Conservation (phyloP, 441 rosid genomes). For the Metrosideros polymorpha region DNA sequence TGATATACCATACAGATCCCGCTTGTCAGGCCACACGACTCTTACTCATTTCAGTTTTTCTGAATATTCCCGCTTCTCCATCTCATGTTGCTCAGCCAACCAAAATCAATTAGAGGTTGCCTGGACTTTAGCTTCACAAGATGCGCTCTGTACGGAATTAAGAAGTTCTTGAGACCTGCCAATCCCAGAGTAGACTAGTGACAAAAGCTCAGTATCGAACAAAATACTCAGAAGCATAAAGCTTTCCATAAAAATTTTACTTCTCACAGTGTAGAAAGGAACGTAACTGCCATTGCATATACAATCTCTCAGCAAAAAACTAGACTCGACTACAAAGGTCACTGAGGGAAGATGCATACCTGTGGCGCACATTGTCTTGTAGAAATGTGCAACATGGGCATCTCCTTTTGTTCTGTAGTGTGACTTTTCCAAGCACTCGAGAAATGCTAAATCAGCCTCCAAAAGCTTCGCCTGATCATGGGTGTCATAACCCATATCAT, state of each 20-base stretch:
- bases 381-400: slow-evolving; percentile 46
- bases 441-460: slow-evolving; percentile 81
- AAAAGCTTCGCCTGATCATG: slow-evolving; percentile 76
- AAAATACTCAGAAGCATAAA: background rate
- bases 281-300: background rate
- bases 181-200: background rate
- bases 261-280: background rate
- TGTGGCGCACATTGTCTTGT: slow-evolving; percentile 75
- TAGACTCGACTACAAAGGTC: background rate
- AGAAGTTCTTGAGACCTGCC: slow-evolving; percentile 61
- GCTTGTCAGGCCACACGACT: background rate
- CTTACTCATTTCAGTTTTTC: slow-evolving; percentile 22
- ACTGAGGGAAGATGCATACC: slow-evolving; percentile 27
- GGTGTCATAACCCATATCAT: slow-evolving; percentile 90
- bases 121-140: slow-evolving; percentile 46
- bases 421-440: slow-evolving; percentile 83
- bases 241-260: background rate
- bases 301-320: background rate
- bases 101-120: slow-evolving; percentile 44
- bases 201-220: background rate
- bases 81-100: slow-evolving; percentile 50
- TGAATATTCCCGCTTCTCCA: slow-evolving; percentile 45
- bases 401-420: slow-evolving; percentile 47
- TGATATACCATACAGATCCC: background rate
- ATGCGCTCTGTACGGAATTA: slow-evolving; percentile 75